A percentile compares a stretch with the other conserved stretches of the same genome.
Evolutionary conservation across 352 stramenopile genomes (phyloP).

Genomic region (Globisporangium barbulae): DNA sequence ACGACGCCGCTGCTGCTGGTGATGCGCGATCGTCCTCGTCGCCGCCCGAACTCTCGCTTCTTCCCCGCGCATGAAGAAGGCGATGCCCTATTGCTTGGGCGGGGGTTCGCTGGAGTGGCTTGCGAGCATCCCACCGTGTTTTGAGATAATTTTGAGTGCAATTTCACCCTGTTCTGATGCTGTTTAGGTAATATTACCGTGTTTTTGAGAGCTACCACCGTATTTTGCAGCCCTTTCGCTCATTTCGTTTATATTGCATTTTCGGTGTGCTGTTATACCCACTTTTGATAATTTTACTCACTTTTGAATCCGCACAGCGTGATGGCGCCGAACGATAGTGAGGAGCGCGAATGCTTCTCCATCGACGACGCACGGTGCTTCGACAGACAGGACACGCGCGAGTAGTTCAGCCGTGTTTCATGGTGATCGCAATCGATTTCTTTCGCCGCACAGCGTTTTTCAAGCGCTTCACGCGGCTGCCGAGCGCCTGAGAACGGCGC

Average conservation of each 20-base stretch:
- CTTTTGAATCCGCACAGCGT: constrained; percentile 3
- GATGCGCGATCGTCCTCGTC: constrained; percentile 5
- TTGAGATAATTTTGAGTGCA: neutral
- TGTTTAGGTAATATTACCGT: neutral
- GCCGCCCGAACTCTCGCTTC: constrained; percentile 13
- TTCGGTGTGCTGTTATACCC: constrained; percentile 8
- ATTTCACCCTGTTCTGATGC: neutral
- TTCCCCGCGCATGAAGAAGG: constrained; percentile 18
- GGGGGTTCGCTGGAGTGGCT: neutral
- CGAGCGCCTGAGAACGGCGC: neutral
- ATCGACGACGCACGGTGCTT: neutral
- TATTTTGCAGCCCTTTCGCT: neutral
- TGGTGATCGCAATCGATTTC: neutral
- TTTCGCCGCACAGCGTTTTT: neutral
- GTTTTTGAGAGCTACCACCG: constrained; percentile 1
- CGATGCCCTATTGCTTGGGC: constrained; percentile 10
- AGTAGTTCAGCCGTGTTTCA: neutral
- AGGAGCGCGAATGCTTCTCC: neutral
- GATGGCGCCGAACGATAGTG: neutral
- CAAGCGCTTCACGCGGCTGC: neutral
- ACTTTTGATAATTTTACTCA: constrained; percentile 17
- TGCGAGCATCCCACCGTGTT: constrained; percentile 1
- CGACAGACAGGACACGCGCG: constrained; percentile 10
- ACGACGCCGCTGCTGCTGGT: neutral
- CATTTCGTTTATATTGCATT: neutral